Percentiles rank a stretch among this genome's conserved stretches.
phyloP scores from a whole-genome alignment of 2,329 filamentous ascomycete species.

The Xylaria sp. region DNA sequence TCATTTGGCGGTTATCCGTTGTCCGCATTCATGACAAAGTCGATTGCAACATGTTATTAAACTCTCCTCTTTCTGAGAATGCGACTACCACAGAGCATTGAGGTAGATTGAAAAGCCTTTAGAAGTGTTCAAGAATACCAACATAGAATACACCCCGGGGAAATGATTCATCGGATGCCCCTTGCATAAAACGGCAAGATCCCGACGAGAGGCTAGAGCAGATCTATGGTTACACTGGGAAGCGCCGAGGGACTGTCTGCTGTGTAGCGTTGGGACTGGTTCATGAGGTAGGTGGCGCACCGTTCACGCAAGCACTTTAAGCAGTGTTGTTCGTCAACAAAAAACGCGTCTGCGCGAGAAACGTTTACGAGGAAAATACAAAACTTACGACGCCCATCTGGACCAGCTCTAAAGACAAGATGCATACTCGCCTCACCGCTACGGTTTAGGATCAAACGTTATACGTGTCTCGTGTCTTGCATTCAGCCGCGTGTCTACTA shows the following conservation, averaged over 20 bases:
- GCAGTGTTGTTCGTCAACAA: not conserved
- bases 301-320: not conserved
- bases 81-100: not conserved
- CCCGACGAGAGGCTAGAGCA: not conserved
- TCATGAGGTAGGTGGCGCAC: not conserved
- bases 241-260: conserved; percentile 28
- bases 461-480: not conserved
- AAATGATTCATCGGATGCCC: not conserved
- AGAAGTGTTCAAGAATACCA: not conserved
- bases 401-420: not conserved
- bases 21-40: not conserved
- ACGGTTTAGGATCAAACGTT: not conserved
- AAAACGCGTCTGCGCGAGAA: not conserved
- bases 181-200: not conserved
- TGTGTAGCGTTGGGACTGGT: not conserved
- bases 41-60: not conserved
- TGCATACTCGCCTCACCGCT: not conserved
- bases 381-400: not conserved
- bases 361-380: not conserved
- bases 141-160: not conserved
- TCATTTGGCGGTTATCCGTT: not conserved
- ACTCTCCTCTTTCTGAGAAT: not conserved
- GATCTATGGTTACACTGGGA: conserved; percentile 5
- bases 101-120: not conserved
- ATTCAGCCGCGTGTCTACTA: not conserved